Evolutionary conservation across 345 rosid species (phyloP).

Genomic region (Triadica sebifera): DNA sequence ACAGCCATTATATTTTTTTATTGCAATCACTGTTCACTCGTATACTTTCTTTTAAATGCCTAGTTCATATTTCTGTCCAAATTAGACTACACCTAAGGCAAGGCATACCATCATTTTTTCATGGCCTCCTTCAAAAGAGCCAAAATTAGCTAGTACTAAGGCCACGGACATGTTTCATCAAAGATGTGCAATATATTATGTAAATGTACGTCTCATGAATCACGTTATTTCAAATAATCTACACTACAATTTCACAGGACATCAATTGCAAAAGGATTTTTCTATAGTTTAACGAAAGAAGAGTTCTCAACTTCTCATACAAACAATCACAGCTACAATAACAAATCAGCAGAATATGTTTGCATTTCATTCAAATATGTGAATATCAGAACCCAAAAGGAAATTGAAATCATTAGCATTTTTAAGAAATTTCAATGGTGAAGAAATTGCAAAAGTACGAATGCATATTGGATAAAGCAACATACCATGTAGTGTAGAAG

Average conservation of each 20-base stretch:
- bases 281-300: neutral
- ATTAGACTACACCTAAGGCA: too few species aligned
- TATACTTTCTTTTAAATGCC: too few species aligned
- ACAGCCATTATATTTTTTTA: too few species aligned
- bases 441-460: conserved; percentile 1
- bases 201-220: neutral
- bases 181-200: too few species aligned
- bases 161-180: too few species aligned
- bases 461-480: conserved; percentile 1
- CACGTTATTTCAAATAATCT: neutral
- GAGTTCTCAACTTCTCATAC: conserved; percentile 5
- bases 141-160: too few species aligned
- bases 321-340: conserved; percentile 1
- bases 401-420: neutral
- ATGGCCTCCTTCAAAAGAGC: too few species aligned
- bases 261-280: neutral
- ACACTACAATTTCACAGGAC: neutral
- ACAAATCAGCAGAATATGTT: neutral
- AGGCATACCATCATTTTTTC: too few species aligned
- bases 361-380: neutral
- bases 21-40: too few species aligned
- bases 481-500: conserved; percentile 72
- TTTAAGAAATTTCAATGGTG: conserved; percentile 13
- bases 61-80: too few species aligned
- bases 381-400: neutral